These are phyloP conservation scores for Pythium volutum DNA, from an alignment of 352 stramenopile genomes.

Conservation along the genomic window DNA sequence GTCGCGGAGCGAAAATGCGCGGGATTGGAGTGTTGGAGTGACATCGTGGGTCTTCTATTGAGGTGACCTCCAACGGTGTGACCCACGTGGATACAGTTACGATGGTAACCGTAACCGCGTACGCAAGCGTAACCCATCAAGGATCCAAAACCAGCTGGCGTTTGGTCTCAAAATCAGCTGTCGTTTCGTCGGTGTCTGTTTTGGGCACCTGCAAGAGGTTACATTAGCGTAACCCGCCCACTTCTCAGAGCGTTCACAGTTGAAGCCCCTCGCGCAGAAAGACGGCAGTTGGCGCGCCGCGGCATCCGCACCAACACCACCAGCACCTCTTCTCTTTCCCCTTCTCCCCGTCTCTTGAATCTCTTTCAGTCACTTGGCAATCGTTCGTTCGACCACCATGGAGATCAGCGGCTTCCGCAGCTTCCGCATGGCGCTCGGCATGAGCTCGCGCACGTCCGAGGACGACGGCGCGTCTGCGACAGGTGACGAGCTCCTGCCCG, in stretches of 20 bases:
- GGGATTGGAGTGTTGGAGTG: not conserved
- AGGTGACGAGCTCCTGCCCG: not conserved
- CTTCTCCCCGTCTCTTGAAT: not conserved
- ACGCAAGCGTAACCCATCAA: not conserved
- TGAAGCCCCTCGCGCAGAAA: constrained; percentile 7
- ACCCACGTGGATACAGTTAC: not conserved
- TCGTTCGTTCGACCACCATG: constrained; percentile 14
- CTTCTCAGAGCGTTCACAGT: too few relatives aligned
- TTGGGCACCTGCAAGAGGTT: too few relatives aligned
- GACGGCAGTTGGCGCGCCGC: not conserved
- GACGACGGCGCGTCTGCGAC: constrained; percentile 5
- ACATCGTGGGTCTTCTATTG: not conserved
- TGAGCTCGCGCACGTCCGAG: constrained; percentile 4
- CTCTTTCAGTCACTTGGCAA: not conserved
- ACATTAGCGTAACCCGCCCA: too few relatives aligned
- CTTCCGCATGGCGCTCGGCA: constrained; percentile 30
- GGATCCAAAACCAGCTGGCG: not conserved
- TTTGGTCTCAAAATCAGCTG: not conserved
- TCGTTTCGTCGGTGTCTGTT: not conserved
- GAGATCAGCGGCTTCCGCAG: constrained; percentile 28
- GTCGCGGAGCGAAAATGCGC: not conserved
- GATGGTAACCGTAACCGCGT: not conserved
- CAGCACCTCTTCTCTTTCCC: not conserved
- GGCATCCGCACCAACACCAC: not conserved
- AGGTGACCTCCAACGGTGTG: not conserved